A percentile compares a stretch with the other conserved stretches of the same genome.
These are phyloP conservation scores for Tulasnella sp. DNA, from an alignment of 768 basidiomycete genomes.

Conservation along the genomic window DNA sequence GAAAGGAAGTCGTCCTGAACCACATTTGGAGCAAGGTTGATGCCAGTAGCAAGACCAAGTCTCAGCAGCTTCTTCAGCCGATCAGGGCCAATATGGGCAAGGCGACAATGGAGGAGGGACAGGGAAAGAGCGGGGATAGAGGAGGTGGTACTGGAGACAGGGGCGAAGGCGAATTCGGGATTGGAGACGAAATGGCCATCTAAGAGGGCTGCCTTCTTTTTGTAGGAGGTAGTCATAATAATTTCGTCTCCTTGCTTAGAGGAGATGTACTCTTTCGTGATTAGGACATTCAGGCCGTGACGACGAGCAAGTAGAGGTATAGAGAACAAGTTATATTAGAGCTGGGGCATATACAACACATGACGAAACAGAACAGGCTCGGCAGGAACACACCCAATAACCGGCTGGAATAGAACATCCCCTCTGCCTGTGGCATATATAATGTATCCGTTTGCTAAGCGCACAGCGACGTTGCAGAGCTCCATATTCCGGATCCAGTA, in stretches of 20 bases:
- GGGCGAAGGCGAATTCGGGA: background rate
- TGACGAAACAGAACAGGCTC: slow-evolving; percentile 16
- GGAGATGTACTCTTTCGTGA: background rate
- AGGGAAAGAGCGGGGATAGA: background rate
- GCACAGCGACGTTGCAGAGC: slow-evolving; percentile 20
- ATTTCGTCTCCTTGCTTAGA: background rate
- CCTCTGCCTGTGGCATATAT: slow-evolving; percentile 25
- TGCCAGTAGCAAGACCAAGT: background rate
- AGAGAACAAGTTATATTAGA: background rate
- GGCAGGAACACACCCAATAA: slow-evolving; percentile 6
- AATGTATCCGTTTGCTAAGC: no score
- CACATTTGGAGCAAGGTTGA: background rate
- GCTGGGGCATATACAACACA: background rate
- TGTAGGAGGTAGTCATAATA: background rate
- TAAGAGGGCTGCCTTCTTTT: background rate
- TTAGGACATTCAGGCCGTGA: background rate
- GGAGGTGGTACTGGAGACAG: no score
- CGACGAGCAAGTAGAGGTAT: background rate
- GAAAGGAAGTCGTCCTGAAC: background rate
- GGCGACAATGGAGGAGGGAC: background rate
- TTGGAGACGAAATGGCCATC: background rate
- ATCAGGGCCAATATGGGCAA: background rate
- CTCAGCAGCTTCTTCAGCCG: background rate
- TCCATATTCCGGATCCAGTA: slow-evolving; percentile 24
- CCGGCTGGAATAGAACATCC: slow-evolving; percentile 22